phyloP scores from a whole-genome alignment of 768 basidiomycete species.

The Kwoniella bestiolae region DNA sequence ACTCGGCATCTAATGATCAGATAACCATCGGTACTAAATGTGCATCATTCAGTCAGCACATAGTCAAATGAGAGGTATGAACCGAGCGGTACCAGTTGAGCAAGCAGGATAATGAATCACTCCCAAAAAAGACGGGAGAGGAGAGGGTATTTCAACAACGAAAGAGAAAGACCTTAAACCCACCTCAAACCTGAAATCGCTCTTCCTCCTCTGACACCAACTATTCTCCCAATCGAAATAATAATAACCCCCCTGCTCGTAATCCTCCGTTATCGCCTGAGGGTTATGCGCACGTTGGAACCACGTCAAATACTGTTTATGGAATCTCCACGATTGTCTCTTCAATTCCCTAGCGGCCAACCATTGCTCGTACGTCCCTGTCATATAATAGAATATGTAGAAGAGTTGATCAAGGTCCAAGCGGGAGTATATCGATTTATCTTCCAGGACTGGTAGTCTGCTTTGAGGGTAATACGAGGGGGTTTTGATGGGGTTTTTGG shows the following conservation, averaged over 20 bases:
- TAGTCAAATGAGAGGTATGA: no score
- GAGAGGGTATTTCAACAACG: no score
- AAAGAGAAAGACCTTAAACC: no score
- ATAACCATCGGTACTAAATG: slow-evolving; percentile 90
- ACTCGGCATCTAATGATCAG: slow-evolving; percentile 68
- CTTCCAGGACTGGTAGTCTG: slow-evolving; percentile 77
- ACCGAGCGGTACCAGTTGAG: no score
- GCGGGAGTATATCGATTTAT: slow-evolving; percentile 81
- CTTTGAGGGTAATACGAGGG: slow-evolving; percentile 92
- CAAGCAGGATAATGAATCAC: not conserved
- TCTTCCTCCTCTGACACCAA: slow-evolving; percentile 98
- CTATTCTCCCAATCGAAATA: slow-evolving; percentile 99
- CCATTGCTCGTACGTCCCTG: slow-evolving; percentile 97
- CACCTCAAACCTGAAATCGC: slow-evolving; percentile 79
- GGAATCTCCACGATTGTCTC: slow-evolving; percentile 97
- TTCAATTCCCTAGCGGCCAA: slow-evolving; percentile 96
- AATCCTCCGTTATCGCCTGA: slow-evolving; percentile 97
- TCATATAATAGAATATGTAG: slow-evolving; percentile 97
- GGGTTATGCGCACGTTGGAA: slow-evolving; percentile 99
- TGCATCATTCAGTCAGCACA: no score
- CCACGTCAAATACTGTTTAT: slow-evolving; percentile 99
- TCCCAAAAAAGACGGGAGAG: not conserved
- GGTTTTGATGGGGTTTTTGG: slow-evolving; percentile 87
- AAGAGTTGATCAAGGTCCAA: slow-evolving; percentile 97
- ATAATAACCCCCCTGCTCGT: slow-evolving; percentile 98